phyloP scores from a whole-genome alignment of 148 eudicot species.

The Pharnaceum exiguum region DNA sequence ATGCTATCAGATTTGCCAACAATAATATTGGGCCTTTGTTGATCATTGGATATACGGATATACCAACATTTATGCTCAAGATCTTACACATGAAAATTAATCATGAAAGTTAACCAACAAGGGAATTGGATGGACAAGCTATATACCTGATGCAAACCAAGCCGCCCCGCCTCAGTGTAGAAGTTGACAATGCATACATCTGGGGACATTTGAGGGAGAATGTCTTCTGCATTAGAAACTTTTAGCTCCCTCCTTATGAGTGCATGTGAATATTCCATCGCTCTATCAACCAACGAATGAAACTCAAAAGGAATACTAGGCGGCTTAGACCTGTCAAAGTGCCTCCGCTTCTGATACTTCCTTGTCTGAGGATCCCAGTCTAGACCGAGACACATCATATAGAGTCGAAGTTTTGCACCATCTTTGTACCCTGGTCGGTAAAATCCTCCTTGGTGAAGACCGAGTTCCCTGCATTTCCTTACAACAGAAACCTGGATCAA shows the following conservation, averaged over 20 bases:
- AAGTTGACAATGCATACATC: constrained; percentile 68
- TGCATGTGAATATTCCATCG: constrained; percentile 40
- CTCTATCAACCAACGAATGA: constrained; percentile 28
- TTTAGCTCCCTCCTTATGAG: constrained; percentile 13
- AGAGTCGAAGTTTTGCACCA: constrained; percentile 56
- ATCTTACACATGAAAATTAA: too few relatives aligned
- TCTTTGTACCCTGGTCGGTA: constrained; percentile 50
- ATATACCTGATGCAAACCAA: constrained; percentile 74
- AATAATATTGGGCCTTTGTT: too few relatives aligned
- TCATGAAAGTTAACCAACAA: too few relatives aligned
- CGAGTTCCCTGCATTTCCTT: constrained; percentile 42
- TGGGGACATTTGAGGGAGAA: constrained; percentile 54
- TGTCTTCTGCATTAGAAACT: constrained; percentile 19
- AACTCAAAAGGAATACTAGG: constrained; percentile 46
- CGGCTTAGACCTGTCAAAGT: constrained; percentile 30
- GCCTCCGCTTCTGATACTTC: constrained; percentile 26
- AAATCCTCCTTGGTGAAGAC: constrained; percentile 58
- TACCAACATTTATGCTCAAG: too few relatives aligned
- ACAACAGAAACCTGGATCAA: constrained; percentile 41
- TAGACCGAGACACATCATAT: constrained; percentile 69
- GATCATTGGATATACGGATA: too few relatives aligned
- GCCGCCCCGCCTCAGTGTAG: constrained; percentile 47
- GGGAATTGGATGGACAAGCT: not conserved
- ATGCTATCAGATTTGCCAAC: too few relatives aligned
- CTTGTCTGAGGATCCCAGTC: constrained; percentile 65